Conservation (phyloP, 805 yeast genomes). For the Lachancea waltii region DNA sequence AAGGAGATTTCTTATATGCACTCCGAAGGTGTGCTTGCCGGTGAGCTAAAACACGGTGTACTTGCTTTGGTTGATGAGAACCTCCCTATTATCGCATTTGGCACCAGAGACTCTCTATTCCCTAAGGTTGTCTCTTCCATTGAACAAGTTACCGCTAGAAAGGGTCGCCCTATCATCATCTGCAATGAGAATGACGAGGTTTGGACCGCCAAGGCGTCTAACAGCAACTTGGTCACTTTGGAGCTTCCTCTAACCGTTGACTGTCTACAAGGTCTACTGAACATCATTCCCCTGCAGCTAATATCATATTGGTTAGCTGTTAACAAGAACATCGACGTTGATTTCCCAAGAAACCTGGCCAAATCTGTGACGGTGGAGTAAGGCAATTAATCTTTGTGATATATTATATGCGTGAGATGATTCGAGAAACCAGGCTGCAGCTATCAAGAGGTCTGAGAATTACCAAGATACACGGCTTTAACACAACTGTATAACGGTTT, state of each 20-base stretch:
- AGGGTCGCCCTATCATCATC: slow-evolving; percentile 92
- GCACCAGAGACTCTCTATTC: slow-evolving; percentile 92
- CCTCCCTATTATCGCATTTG: slow-evolving; percentile 91
- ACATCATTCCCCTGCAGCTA: slow-evolving; percentile 89
- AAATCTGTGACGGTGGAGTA: slow-evolving; percentile 96
- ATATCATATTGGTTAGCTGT: slow-evolving; percentile 97
- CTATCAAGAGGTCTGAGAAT: neutral
- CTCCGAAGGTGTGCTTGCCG: slow-evolving; percentile 98
- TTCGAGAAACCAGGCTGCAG: no score
- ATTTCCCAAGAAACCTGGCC: slow-evolving; percentile 97
- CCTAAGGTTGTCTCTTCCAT: slow-evolving; percentile 94
- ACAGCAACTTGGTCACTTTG: slow-evolving; percentile 52
- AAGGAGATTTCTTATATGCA: slow-evolving; percentile 98
- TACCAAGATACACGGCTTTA: no score
- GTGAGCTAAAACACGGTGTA: slow-evolving; percentile 98
- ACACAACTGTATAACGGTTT: no score
- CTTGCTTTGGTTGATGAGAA: slow-evolving; percentile 92
- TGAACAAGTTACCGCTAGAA: slow-evolving; percentile 94
- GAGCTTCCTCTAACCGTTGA: slow-evolving; percentile 95
- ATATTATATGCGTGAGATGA: no score
- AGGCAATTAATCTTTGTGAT: no score
- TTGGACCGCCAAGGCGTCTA: slow-evolving; percentile 38
- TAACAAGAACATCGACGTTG: slow-evolving; percentile 91
- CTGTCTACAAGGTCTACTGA: slow-evolving; percentile 93
- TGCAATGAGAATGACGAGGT: slow-evolving; percentile 76